phyloP scores from a whole-genome alignment of 306 rosid species.

The Malus sieversii region DNA sequence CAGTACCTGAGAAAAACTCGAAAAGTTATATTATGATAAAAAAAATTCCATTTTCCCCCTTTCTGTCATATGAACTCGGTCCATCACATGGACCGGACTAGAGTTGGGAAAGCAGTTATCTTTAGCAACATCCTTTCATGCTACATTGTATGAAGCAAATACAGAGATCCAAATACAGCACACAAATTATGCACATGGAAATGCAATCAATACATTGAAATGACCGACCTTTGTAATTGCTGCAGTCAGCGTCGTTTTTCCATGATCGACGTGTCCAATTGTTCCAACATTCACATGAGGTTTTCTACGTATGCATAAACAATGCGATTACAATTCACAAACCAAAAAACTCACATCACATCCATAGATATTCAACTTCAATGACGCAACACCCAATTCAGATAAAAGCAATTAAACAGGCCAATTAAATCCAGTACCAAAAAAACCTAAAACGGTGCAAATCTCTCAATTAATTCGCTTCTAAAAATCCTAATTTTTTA shows the following conservation, averaged over 20 bases:
- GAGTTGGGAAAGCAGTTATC: not conserved
- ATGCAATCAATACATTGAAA: slow-evolving; percentile 1
- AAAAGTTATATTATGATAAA: not conserved
- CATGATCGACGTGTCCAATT: slow-evolving; percentile 94
- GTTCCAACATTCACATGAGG: slow-evolving; percentile 96
- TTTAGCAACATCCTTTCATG: not conserved
- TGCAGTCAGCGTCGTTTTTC: slow-evolving; percentile 92
- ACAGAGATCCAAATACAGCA: not conserved
- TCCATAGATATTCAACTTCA: not conserved
- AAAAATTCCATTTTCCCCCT: not conserved
- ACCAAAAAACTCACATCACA: not conserved
- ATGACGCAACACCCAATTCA: not conserved
- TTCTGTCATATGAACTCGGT: not conserved
- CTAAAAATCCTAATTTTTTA: not conserved
- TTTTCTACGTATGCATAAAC: slow-evolving; percentile 38
- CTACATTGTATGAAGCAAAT: not conserved
- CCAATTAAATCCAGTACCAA: not conserved
- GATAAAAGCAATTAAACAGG: not conserved
- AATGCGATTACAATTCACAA: not conserved
- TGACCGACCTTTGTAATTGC: slow-evolving; percentile 87
- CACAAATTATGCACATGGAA: not conserved
- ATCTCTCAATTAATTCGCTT: not conserved
- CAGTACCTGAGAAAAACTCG: slow-evolving; percentile 39
- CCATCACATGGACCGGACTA: not conserved
- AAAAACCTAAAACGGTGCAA: not conserved